A percentile compares a stretch with the other conserved stretches of the same genome.
Evolutionary conservation across 2,329 filamentous ascomycete genomes (phyloP).

Genomic region (Chrysoporthe deuterocubensis): DNA sequence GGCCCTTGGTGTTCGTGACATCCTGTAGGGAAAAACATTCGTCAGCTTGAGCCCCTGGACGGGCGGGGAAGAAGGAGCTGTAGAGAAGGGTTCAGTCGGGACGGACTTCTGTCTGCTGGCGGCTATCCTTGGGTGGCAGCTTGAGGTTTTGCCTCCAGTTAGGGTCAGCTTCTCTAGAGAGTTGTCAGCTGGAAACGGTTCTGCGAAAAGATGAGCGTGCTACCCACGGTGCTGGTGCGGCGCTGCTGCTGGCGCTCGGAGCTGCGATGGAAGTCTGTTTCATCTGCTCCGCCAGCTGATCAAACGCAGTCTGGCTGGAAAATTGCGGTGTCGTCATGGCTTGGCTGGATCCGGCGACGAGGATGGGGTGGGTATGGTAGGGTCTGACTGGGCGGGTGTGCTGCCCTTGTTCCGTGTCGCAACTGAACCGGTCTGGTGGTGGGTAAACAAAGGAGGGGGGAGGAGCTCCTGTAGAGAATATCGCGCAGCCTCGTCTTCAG

Average conservation of each 20-base stretch:
- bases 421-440: conserved; percentile 4
- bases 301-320: conserved; percentile 22
- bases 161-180: conserved; percentile 56
- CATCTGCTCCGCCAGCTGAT: conserved; percentile 29
- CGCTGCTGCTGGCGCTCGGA: conserved; percentile 13
- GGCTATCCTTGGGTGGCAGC: conserved; percentile 72
- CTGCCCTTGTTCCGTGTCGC: conserved; percentile 13
- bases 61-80: not conserved
- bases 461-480: conserved; percentile 5
- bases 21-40: conserved; percentile 66
- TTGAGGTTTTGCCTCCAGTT: conserved; percentile 79
- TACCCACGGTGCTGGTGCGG: conserved; percentile 9
- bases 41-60: conserved; percentile 14
- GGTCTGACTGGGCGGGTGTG: conserved; percentile 1
- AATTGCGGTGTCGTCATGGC: conserved; percentile 20
- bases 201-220: not conserved
- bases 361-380: not conserved
- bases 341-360: not conserved
- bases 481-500: conserved; percentile 16
- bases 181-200: conserved; percentile 37
- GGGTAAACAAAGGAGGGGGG: not conserved
- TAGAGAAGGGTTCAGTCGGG: not conserved
- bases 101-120: conserved; percentile 79
- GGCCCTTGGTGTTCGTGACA: conserved; percentile 96
- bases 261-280: conserved; percentile 20